phyloP scores from a whole-genome alignment of 1,284 basidiomycete genomes.

The Pulveroboletus sp. region DNA sequence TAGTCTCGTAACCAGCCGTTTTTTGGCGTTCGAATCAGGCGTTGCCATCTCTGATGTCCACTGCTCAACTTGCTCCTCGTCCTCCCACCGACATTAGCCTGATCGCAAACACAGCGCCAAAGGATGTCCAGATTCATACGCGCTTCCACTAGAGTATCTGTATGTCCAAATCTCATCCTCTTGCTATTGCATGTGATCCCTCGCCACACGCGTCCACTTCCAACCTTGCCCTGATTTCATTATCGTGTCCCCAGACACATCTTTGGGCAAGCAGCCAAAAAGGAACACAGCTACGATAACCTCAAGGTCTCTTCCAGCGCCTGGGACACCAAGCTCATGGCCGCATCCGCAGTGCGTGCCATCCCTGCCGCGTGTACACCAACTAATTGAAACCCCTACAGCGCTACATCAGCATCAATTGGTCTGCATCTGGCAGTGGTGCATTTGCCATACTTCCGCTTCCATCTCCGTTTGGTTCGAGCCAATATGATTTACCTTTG shows the following conservation, averaged over 20 bases:
- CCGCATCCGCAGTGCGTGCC: constrained; percentile 68
- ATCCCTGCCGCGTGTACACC: not conserved
- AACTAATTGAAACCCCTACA: constrained; percentile 26
- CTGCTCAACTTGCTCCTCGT: not conserved
- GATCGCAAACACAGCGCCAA: not conserved
- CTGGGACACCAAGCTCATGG: constrained; percentile 95
- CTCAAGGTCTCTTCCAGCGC: constrained; percentile 87
- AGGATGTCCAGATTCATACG: constrained; percentile 70
- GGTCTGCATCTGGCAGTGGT: constrained; percentile 93
- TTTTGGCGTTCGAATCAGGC: not conserved
- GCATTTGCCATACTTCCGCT: constrained; percentile 92
- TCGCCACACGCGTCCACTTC: not conserved
- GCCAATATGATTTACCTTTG: constrained; percentile 54
- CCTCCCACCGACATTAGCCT: not conserved
- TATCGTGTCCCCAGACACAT: constrained; percentile 63
- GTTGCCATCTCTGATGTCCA: not conserved
- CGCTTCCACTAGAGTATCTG: constrained; percentile 73
- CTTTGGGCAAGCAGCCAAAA: constrained; percentile 83
- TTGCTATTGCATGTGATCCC: not conserved
- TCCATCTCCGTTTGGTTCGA: constrained; percentile 66
- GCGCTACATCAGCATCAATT: constrained; percentile 90
- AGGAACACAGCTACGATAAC: constrained; percentile 85
- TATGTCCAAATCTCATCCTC: constrained; percentile 33
- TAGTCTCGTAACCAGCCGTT: too few relatives aligned
- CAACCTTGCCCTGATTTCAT: constrained; percentile 4